A percentile compares a stretch with the other conserved stretches of the same genome.
phyloP scores from a whole-genome alignment of 2,329 filamentous ascomycete species.

The Penicillium sp. region DNA sequence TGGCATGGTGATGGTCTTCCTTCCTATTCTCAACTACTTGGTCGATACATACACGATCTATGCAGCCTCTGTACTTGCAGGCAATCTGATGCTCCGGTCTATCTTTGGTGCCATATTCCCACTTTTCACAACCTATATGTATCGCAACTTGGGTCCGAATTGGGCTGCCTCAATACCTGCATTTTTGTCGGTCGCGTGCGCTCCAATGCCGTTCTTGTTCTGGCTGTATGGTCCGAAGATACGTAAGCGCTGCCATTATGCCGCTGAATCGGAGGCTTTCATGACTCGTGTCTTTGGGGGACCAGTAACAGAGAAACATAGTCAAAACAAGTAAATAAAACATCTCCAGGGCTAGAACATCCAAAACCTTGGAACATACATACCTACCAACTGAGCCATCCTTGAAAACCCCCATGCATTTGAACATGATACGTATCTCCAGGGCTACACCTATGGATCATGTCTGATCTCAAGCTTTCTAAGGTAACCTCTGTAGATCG shows the following conservation, averaged over 20 bases:
- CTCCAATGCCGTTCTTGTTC: conserved; percentile 15
- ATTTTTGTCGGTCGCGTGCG: conserved; percentile 11
- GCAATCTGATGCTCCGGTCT: conserved; percentile 7
- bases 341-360: too few species aligned
- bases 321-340: too few species aligned
- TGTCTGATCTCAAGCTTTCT: too few species aligned
- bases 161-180: conserved; percentile 15
- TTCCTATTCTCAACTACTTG: conserved; percentile 25
- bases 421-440: too few species aligned
- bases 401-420: too few species aligned
- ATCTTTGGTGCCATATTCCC: conserved; percentile 13
- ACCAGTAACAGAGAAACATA: background rate
- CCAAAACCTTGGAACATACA: too few species aligned
- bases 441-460: too few species aligned
- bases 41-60: conserved; percentile 18
- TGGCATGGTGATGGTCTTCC: conserved; percentile 49
- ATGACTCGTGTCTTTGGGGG: conserved; percentile 4
- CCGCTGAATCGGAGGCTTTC: background rate
- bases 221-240: conserved; percentile 10
- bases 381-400: too few species aligned
- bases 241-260: conserved; percentile 5
- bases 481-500: too few species aligned
- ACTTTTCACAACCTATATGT: conserved; percentile 15
- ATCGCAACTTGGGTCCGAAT: conserved; percentile 12
- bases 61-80: conserved; percentile 15